Evolutionary conservation across 768 basidiomycete genomes (phyloP), one percentile per base, ranked within the genome.

Genomic region (Boletus barrowsii): DNA sequence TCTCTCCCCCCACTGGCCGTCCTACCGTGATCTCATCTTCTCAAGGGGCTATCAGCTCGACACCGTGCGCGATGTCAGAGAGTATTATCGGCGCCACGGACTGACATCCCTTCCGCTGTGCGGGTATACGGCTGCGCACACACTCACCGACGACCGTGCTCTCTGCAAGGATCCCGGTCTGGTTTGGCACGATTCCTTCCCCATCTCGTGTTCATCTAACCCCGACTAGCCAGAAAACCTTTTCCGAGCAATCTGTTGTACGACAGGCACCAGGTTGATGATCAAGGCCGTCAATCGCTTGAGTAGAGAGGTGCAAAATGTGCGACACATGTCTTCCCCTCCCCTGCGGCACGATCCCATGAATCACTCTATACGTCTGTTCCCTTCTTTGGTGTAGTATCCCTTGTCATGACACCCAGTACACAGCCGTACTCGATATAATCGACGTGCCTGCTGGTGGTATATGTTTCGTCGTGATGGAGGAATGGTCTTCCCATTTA

Each of bases 311-410:
- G 79, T 80, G 60, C 77, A 80, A 46, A 75, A 83, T 47, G 79
- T 87, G 24, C 80, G 77, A 36, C 68, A 75, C 52, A 72, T 90
- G 17, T 83, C 82, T 14, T 76, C 76, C 17, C 74, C 80, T 42
- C 73, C 77, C 14, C 65, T 84, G 57, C 73, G 79, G 56, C 65
- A 75, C 43, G 76, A 89, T 63, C 81, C 83, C 46, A 83, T 79
- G 81, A 90, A 90, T 64, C 88, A 87, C 60, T 84, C 81, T 47
- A 88, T 90, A 67, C 88, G 88, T 90, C 52, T 64, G 85, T 78
- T 40, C 13, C 52, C 33, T 47, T 39, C 42, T 30, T 32, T 50
- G 36, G 45, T 52, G n/a, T 24, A 42, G 10, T 30, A 33, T 13
- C 33, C 26, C 50, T 32, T 13, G 30, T 55, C 52, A 22, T 54